Percentiles rank a stretch among this genome's conserved stretches.
Conservation (phyloP, 768 basidiomycete species). For the Dentipellis sp. region DNA sequence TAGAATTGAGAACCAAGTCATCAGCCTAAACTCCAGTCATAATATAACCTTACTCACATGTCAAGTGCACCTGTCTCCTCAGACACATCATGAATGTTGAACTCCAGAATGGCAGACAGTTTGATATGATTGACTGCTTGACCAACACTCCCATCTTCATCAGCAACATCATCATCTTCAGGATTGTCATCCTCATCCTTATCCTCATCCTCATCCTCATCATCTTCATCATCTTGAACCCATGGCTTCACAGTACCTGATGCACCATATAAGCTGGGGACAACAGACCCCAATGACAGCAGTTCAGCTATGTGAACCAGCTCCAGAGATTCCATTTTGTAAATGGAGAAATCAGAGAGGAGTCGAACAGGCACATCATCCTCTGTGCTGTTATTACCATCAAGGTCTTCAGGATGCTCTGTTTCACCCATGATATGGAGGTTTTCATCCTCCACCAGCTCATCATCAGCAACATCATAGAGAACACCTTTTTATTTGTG, state of each 20-base stretch:
- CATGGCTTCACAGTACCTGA: conserved; percentile 29
- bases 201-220: conserved; percentile 14
- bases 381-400: conserved; percentile 7
- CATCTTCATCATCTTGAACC: conserved; percentile 18
- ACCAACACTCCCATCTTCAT: background rate
- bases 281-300: conserved; percentile 19
- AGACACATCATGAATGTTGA: conserved; percentile 36
- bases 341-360: conserved; percentile 46
- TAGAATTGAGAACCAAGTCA: conserved; percentile 15
- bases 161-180: background rate
- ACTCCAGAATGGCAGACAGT: conserved; percentile 35
- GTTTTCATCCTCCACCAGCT: conserved; percentile 28
- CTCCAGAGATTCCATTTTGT: conserved; percentile 27
- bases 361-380: conserved; percentile 47
- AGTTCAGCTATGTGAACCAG: conserved; percentile 34
- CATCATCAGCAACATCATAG: conserved; percentile 17
- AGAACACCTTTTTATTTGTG: background rate
- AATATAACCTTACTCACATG: conserved; percentile 26
- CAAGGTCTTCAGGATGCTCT: conserved; percentile 12
- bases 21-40: background rate
- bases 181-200: conserved; percentile 17
- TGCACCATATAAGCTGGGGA: conserved; percentile 22
- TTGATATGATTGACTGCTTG: conserved; percentile 23
- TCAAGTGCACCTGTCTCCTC: conserved; percentile 27
- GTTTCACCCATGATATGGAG: conserved; percentile 37